Base-by-base conservation (phyloP, 352 stramenopile species). In the Phytopythium boreale region DNA sequence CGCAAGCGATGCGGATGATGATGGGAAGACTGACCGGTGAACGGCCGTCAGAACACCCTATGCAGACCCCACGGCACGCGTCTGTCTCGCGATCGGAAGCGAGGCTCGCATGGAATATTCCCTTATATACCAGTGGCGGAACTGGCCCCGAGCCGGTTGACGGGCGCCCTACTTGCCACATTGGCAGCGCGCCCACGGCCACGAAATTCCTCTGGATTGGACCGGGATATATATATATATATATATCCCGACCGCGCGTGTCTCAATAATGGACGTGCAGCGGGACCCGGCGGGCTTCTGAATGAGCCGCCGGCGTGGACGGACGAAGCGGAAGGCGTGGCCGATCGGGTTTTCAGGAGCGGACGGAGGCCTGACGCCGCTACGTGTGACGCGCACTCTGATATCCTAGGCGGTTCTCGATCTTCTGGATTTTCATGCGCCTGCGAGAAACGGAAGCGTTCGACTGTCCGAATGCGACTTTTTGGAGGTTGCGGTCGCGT, bases 161-260 rank as follows among this genome's bases (percentile, higher is more conserved):
- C 41, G 41, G 41, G n/a, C 39, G 43, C 43, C 41, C 41, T 22
- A 49, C 43, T 49, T 49, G 43, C 43, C 43, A 49, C 43, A 49
- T 24, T 49, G 43, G 43, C 14, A n/a, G 39, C 34, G 10, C 34
- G 34, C 34, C 34, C 34, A 39, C 34, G 7, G 39, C 39, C 39
- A 46, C 34, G 34, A 43, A 8, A n/a, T n/a, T 46, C 2, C 39
- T 9, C 15, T n/a, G 39, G 39, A 46, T 46, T n/a, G 39, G 39
- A 5, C 10, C 12, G 39, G 39, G 15, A 14, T n/a, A n/a, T n/a
- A n/a, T n/a, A n/a, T n/a, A n/a, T n/a, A n/a, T n/a, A n/a, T n/a
- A n/a, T n/a, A n/a, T n/a, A 39, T 14, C 34, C 5, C 10, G 10
- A 12, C 34, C 34, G 15, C 15, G 39, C 12, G 39, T 46, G 39